These are phyloP conservation scores for Trichopus zeylanicus DNA, from an alignment of 116 monocot genomes.

Conservation along the genomic window DNA sequence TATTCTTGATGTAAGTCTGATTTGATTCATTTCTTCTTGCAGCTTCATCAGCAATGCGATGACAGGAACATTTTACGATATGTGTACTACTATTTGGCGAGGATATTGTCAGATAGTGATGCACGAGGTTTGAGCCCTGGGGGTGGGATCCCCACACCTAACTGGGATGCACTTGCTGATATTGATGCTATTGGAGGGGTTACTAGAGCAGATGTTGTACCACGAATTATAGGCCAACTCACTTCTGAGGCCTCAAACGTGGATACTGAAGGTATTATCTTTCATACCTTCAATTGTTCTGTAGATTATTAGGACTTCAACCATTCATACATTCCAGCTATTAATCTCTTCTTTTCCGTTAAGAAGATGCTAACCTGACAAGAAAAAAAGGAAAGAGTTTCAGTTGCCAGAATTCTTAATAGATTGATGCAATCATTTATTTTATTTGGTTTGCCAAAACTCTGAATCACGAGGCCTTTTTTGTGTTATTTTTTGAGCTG, in stretches of 20 bases:
- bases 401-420: too few species aligned
- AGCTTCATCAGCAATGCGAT: constrained; percentile 98
- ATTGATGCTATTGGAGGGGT: constrained; percentile 98
- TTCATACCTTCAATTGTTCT: constrained; percentile 1
- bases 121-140: constrained; percentile 71
- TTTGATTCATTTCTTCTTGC: constrained; percentile 17
- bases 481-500: too few species aligned
- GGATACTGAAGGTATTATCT: constrained; percentile 63
- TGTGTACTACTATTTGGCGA: constrained; percentile 98
- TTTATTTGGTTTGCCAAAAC: too few species aligned
- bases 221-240: constrained; percentile 79
- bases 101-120: constrained; percentile 93
- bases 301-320: background rate
- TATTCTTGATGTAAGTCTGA: too few species aligned
- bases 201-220: constrained; percentile 95
- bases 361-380: too few species aligned
- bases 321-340: too few species aligned
- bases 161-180: constrained; percentile 99
- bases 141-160: constrained; percentile 98
- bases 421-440: too few species aligned
- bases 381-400: too few species aligned
- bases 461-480: too few species aligned
- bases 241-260: constrained; percentile 68
- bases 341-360: too few species aligned
- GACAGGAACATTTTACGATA: constrained; percentile 91